Base-by-base conservation (phyloP, 257 asterid species). In the Knoxia roxburghii region DNA sequence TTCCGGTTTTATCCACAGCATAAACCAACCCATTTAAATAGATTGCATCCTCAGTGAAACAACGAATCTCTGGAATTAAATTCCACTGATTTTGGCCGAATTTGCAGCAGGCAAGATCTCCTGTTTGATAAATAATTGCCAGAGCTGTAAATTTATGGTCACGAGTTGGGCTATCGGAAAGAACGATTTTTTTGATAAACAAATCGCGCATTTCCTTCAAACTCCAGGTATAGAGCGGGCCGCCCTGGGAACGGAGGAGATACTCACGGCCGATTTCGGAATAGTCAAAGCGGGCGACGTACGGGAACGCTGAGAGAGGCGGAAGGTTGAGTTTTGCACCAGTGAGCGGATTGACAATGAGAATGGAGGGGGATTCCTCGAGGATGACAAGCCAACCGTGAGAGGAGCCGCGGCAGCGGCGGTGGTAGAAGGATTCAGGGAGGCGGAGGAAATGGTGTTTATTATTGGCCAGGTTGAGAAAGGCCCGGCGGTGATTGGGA, bases 321-420 rank as follows among this genome's bases (percentile, higher is more conserved):
- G 96, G 98, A 41, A 91, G 94, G 15, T 68, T n/a, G 29, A 85
- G 53, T 64, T 35, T 81, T 46, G 76, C 76, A 54, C 88, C 80
- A 3, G 96, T 91, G 56, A 89, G 85, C 21, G 96, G 98, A 45
- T 91, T 91, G 70, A 85, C 56, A n/a, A 85, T 62, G 79, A 89
- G 78, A 67, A 89, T 64, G 7, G 77, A 52, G 20, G 95, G 95
- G 41, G 95, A 82, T 51, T 89, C 96, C 30, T 87, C 94, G 71
- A 87, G 73, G 73, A 91, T 80, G 24, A 81, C 45, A 26, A 89
- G 76, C 88, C 94, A 89, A 20, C 96, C 96, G 59, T 73, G 76
- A 46, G 95, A 91, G 39, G 96, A 91, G 33, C 98, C 96, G 59
- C 88, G 89, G 53, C 84, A 78, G 46, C 96, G 95, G 60, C 88